A percentile compares a stretch with the other conserved stretches of the same genome.
These are phyloP conservation scores for Ascochyta pisi DNA, from an alignment of 2,329 filamentous ascomycete genomes.

Conservation along the genomic window DNA sequence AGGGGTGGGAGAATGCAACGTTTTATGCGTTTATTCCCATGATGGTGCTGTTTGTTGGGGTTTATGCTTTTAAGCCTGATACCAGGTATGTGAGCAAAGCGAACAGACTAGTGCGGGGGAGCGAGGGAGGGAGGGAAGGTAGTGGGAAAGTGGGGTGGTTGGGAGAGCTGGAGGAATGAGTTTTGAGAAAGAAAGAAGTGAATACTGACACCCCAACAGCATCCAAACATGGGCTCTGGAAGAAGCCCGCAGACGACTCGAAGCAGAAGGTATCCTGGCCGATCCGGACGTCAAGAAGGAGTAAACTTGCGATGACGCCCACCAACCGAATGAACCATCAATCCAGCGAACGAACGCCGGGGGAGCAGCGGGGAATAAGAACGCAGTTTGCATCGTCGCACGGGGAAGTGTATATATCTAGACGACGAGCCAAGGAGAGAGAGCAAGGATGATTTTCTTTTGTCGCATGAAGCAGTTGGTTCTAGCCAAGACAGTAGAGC, in stretches of 20 bases:
- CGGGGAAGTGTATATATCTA: too few species aligned
- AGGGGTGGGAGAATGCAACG: conserved; percentile 93
- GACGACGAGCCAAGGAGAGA: too few species aligned
- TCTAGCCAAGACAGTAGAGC: too few species aligned
- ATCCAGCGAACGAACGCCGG: too few species aligned
- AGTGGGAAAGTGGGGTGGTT: not conserved
- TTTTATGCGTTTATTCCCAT: conserved; percentile 81
- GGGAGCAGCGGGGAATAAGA: too few species aligned
- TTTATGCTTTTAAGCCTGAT: conserved; percentile 94
- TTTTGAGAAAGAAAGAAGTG: not conserved
- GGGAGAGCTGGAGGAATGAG: not conserved
- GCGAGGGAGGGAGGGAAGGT: not conserved
- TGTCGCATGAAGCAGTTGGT: too few species aligned
- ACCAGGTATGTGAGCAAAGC: conserved; percentile 77
- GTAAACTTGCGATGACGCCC: conserved; percentile 13
- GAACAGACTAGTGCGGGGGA: not conserved
- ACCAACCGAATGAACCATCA: not conserved
- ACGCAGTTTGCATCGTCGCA: too few species aligned
- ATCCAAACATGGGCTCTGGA: conserved; percentile 99
- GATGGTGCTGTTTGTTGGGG: conserved; percentile 13
- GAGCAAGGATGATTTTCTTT: too few species aligned
- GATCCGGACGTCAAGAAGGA: conserved; percentile 70
- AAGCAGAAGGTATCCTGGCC: conserved; percentile 90
- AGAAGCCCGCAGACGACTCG: conserved; percentile 92
- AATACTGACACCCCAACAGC: conserved; percentile 58